Evolutionary conservation across 2,329 filamentous ascomycete genomes (phyloP), one percentile per base, ranked within the genome.

Genomic region (Nemania sp.): DNA sequence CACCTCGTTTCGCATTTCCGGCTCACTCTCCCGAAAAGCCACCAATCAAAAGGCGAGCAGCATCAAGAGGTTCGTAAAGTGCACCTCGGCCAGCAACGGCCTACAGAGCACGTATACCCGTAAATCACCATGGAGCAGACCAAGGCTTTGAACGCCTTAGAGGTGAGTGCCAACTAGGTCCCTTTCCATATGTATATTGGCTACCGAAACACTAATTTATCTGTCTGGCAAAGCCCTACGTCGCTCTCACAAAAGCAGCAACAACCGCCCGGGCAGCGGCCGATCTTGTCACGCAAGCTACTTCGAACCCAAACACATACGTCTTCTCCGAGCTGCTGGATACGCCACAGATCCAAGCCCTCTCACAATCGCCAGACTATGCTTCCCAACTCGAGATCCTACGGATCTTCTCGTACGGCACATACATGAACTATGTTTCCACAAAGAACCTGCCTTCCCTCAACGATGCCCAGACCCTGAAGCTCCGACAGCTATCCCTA

Each of bases 321-420:
- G 82, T 97, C 74, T 99, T 99, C 76, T 84, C 89, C 62, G 93
- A 97, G 75, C 86, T 99, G n/a, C 85, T 99, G 31, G 81, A 89
- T 64, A 85, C 86, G 1, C 84, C 89, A 0, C 85, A 90, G 64
- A 86, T 97, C 62, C 89, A 94, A 72, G 80, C 83, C 11, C 84
- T 97, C 39, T 77, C 78, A 33, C 70, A 83, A 33, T 70, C 71
- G 7, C 69, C 79, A 30, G 88, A 95, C 43, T 83, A 87, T 65
- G 75, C 79, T 2, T 63, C 75, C 3, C 75, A 90, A 72, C 79
- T 94, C 45, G 82, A 77, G 1, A 80, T 96, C 12, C 86, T 99
- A 39, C 82, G 92, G 72, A 86, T 95, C 66, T 99, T 99, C 74
- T 90, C 91, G 54, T 91, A 94, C 79, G 94, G 93, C 56, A 96